These are phyloP conservation scores for Epichloe coenophiala DNA, from an alignment of 2,329 filamentous ascomycete genomes.

Conservation along the genomic window DNA sequence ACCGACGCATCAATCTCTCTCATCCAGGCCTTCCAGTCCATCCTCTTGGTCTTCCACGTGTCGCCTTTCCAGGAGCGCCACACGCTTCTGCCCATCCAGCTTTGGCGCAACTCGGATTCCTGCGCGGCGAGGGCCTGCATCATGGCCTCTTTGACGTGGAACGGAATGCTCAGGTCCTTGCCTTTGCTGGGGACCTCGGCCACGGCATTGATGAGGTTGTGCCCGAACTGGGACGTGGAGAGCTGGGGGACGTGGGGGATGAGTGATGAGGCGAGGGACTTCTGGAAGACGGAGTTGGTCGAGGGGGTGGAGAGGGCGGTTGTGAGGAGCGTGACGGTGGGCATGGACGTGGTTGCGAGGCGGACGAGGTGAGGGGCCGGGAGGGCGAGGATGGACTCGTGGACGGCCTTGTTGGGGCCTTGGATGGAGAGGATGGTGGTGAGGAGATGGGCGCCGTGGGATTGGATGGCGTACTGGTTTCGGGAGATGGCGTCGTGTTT, in stretches of 20 bases:
- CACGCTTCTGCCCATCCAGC: slow-evolving; percentile 40
- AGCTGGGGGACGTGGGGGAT: slow-evolving; percentile 30
- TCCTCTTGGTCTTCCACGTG: slow-evolving; percentile 37
- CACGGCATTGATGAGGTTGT: slow-evolving; percentile 36
- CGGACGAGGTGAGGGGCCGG: slow-evolving; percentile 42
- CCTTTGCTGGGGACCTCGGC: slow-evolving; percentile 35
- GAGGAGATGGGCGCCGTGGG: slow-evolving; percentile 70
- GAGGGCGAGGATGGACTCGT: slow-evolving; percentile 54
- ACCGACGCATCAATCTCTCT: slow-evolving; percentile 29
- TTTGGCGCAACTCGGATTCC: slow-evolving; percentile 36
- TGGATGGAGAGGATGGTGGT: slow-evolving; percentile 66
- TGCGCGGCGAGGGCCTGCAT: slow-evolving; percentile 33
- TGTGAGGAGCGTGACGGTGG: slow-evolving; percentile 36
- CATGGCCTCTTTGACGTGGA: slow-evolving; percentile 43
- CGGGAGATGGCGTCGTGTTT: slow-evolving; percentile 18
- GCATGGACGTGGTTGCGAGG: slow-evolving; percentile 45
- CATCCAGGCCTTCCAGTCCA: slow-evolving; percentile 44
- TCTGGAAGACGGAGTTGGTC: slow-evolving; percentile 40
- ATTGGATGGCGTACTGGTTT: slow-evolving; percentile 43
- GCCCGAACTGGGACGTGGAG: slow-evolving; percentile 35
- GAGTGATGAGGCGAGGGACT: slow-evolving; percentile 35
- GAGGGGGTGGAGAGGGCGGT: slow-evolving; percentile 35
- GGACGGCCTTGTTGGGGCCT: slow-evolving; percentile 58
- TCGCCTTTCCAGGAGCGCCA: slow-evolving; percentile 47
- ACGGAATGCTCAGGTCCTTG: slow-evolving; percentile 35